Conservation (phyloP, 2,329 filamentous ascomycete species). For the Penicillium paneum region DNA sequence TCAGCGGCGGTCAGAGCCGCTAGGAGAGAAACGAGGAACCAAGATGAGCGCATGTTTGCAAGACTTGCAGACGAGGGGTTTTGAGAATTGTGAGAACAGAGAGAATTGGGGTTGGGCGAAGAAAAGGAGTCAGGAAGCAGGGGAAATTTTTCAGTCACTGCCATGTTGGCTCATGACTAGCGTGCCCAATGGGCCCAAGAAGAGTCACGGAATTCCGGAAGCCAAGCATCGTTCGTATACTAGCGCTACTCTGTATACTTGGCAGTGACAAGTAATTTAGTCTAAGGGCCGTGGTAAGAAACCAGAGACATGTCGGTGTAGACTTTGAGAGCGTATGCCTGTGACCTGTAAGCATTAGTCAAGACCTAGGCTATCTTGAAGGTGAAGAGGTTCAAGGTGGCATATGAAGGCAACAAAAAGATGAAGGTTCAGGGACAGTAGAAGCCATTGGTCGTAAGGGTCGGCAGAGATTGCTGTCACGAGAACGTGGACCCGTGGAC, state of each 20-base stretch:
- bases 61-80: neutral
- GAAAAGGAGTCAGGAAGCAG: neutral
- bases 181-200: neutral
- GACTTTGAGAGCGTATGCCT: neutral
- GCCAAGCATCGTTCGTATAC: neutral
- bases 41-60: constrained; percentile 6
- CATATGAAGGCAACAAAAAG: neutral
- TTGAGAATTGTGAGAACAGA: neutral
- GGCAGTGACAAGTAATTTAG: neutral
- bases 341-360: neutral
- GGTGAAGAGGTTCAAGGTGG: too few species aligned
- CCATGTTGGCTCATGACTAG: neutral
- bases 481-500: too few species aligned
- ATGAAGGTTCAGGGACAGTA: neutral
- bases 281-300: neutral
- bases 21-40: constrained; percentile 1
- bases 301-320: neutral
- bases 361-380: neutral
- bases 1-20: constrained; percentile 1
- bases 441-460: neutral
- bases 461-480: neutral
- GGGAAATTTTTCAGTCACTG: neutral
- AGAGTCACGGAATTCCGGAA: neutral
- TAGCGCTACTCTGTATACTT: neutral
- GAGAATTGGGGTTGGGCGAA: neutral